phyloP scores from a whole-genome alignment of 208 protist species.

The Trypanosoma boissoni region DNA sequence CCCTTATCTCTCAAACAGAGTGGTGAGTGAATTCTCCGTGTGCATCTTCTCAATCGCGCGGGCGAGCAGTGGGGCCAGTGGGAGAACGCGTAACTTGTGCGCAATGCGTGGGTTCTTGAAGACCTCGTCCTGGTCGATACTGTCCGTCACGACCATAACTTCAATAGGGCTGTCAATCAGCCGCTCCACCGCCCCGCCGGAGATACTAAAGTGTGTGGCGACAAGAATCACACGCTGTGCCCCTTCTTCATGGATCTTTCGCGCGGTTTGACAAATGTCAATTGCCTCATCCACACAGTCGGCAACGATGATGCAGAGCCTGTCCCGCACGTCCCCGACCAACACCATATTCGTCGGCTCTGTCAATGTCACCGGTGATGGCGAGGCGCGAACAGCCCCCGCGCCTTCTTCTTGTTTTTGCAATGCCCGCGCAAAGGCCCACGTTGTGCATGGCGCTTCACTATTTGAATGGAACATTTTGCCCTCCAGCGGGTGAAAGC shows the following conservation, averaged over 20 bases:
- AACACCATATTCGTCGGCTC: conserved; percentile 47
- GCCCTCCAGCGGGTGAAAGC: neutral
- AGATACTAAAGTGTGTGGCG: conserved; percentile 77
- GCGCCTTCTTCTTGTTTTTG: conserved; percentile 53
- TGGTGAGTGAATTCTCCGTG: conserved; percentile 74
- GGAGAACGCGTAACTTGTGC: conserved; percentile 76
- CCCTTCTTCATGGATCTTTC: conserved; percentile 47
- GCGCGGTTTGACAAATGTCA: conserved; percentile 56
- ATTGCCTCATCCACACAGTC: conserved; percentile 78
- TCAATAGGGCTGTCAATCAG: conserved; percentile 77
- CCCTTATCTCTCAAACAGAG: conserved; percentile 64
- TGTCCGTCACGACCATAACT: conserved; percentile 78
- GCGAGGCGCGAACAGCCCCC: conserved; percentile 24
- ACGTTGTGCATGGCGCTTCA: neutral
- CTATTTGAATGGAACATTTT: neutral
- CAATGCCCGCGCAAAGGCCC: conserved; percentile 51
- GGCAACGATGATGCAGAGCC: conserved; percentile 80
- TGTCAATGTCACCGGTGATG: conserved; percentile 23
- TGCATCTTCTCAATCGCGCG: conserved; percentile 85
- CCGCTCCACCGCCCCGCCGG: conserved; percentile 51
- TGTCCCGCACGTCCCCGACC: conserved; percentile 68
- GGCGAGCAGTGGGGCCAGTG: conserved; percentile 79
- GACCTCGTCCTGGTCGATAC: conserved; percentile 71
- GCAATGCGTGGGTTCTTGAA: conserved; percentile 69
- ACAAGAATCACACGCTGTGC: conserved; percentile 67